Percentiles rank a stretch among this genome's conserved stretches.
Evolutionary conservation across 2,329 filamentous ascomycete species (phyloP).

Genomic region (Hypocrella siamensis): DNA sequence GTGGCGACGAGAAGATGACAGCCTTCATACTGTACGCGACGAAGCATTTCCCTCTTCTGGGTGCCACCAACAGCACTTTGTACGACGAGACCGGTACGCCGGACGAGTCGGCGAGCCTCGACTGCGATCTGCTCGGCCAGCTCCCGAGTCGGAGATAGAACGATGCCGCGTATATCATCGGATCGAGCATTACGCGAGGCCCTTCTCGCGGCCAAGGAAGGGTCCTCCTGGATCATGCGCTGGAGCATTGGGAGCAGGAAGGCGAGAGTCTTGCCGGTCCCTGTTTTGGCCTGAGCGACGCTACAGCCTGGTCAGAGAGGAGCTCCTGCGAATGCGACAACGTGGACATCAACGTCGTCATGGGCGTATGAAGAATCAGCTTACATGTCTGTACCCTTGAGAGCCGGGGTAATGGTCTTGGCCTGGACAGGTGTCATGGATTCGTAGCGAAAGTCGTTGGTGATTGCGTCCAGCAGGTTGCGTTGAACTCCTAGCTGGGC

Average conservation of each 20-base stretch:
- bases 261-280: slow-evolving; percentile 90
- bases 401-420: slow-evolving; percentile 63
- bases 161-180: slow-evolving; percentile 50
- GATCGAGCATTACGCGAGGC: slow-evolving; percentile 21
- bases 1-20: slow-evolving; percentile 87
- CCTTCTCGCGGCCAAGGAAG: slow-evolving; percentile 35
- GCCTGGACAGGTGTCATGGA: slow-evolving; percentile 89
- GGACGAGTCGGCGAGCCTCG: slow-evolving; percentile 57
- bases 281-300: slow-evolving; percentile 88
- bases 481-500: slow-evolving; percentile 36
- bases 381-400: slow-evolving; percentile 73
- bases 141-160: slow-evolving; percentile 69
- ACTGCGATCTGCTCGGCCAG: slow-evolving; percentile 66
- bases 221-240: slow-evolving; percentile 52
- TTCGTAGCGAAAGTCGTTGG: slow-evolving; percentile 55
- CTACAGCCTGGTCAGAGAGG: slow-evolving; percentile 24
- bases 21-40: slow-evolving; percentile 52
- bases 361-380: too few species aligned
- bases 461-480: slow-evolving; percentile 53
- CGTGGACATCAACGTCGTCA: neutral
- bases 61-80: slow-evolving; percentile 86
- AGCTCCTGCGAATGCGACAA: neutral
- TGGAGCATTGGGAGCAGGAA: slow-evolving; percentile 82
- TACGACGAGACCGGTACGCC: slow-evolving; percentile 48
- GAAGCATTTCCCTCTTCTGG: slow-evolving; percentile 53